Percentiles rank a stretch among this genome's conserved stretches.
Evolutionary conservation across 2,329 filamentous ascomycete species (phyloP).

Genomic region (Fusarium sp.): DNA sequence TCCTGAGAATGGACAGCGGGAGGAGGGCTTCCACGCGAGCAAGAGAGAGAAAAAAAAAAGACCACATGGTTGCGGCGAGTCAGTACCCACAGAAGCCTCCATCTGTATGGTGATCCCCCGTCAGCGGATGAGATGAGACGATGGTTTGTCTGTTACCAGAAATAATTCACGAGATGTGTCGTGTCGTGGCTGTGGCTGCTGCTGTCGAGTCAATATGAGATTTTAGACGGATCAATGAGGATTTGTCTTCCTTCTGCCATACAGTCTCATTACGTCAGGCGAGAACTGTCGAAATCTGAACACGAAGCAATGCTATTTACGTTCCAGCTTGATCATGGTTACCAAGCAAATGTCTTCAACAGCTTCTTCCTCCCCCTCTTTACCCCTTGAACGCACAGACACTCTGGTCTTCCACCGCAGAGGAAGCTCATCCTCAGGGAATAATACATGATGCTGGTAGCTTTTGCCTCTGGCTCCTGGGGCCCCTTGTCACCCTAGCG

Average conservation of each 20-base stretch:
- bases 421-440: constrained; percentile 8
- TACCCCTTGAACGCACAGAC: constrained; percentile 8
- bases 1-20: constrained; percentile 5
- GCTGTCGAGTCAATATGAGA: background rate
- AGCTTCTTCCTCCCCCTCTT: background rate
- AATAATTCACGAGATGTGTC: constrained; percentile 5
- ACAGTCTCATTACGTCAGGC: constrained; percentile 1
- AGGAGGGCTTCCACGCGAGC: constrained; percentile 18
- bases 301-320: background rate
- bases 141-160: background rate
- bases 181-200: background rate
- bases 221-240: background rate
- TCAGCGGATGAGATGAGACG: background rate
- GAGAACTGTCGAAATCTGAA: background rate
- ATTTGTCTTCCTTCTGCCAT: background rate
- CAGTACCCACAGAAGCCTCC: constrained; percentile 20
- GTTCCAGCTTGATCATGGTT: background rate
- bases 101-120: background rate
- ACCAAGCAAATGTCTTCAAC: background rate
- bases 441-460: background rate
- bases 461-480: background rate
- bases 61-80: constrained; percentile 41
- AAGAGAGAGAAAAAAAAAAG: constrained; percentile 11
- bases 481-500: constrained; percentile 17
- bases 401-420: background rate